phyloP scores from a whole-genome alignment of 768 basidiomycete genomes.

The Hygrophorus pudorinus region DNA sequence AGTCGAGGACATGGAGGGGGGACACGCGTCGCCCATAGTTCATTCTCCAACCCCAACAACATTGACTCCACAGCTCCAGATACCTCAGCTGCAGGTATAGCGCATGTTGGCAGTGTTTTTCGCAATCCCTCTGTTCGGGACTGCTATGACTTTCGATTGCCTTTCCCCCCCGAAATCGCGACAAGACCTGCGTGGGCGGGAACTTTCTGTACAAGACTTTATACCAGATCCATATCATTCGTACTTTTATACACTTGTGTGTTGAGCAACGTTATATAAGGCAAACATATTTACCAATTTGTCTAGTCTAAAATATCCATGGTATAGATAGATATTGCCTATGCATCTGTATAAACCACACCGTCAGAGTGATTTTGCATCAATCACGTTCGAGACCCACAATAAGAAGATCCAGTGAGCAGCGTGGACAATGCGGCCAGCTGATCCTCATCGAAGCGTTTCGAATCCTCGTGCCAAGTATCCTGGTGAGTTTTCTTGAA shows the following conservation, averaged over 20 bases:
- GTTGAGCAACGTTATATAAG: too few species aligned
- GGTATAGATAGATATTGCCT: neutral
- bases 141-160: too few species aligned
- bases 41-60: slow-evolving; percentile 18
- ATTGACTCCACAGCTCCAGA: slow-evolving; percentile 26
- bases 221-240: too few species aligned
- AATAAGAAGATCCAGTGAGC: slow-evolving; percentile 78
- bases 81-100: slow-evolving; percentile 34
- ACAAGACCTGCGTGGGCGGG: too few species aligned
- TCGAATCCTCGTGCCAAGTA: slow-evolving; percentile 85
- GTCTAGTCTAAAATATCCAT: too few species aligned
- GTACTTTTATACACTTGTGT: too few species aligned
- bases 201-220: too few species aligned
- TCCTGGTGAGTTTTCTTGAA: slow-evolving; percentile 81
- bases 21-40: slow-evolving; percentile 21
- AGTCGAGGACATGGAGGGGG: slow-evolving; percentile 30
- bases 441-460: slow-evolving; percentile 81
- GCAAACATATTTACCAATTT: too few species aligned
- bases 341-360: slow-evolving; percentile 1
- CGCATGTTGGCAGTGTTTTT: neutral
- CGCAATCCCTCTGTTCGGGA: too few species aligned
- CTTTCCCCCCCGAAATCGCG: too few species aligned
- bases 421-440: slow-evolving; percentile 73
- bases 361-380: neutral
- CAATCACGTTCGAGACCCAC: slow-evolving; percentile 26